Evolutionary conservation across 257 asterid genomes (phyloP), one percentile per base, ranked within the genome.

Genomic region (Penstemon newberryi): DNA sequence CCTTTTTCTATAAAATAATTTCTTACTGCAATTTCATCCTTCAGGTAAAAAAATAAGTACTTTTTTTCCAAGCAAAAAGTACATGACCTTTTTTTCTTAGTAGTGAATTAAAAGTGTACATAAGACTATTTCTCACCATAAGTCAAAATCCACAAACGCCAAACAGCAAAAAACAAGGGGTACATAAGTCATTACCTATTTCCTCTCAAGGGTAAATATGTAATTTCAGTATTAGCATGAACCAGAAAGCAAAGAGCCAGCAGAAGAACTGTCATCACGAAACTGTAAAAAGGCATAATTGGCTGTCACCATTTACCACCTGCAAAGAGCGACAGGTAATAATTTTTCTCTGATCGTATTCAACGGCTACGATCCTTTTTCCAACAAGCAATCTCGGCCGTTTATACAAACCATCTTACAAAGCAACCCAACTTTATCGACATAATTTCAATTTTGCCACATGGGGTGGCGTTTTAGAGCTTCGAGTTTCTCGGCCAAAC

Each of bases 251-350:
- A 44, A 68, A 47, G 13, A 46, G 50, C 8, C 45, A 56, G 47
- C 65, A 61, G 77, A 46, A 51, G 70, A 74, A 60, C 77, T 72
- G 80, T 74, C 80, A 68, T 75, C 74, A 67, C 66, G 77, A 70
- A 49, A 72, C 77, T 80, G 79, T 74, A 78, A 79, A 79, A 76
- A 71, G 67, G 81, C 74, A 75, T 79, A 76, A 73, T 78, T 77
- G 75, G 82, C 82, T 79, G 87, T 79, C 83, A 56, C 81, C 71
- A 72, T 82, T 82, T 75, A 71, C 77, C 83, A 40, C 79, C 82
- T 77, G 77, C 84, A 66, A 25, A 66, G 73, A 49, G 42, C 76
- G 81, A 77, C 84, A 79, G 41, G 83, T 79, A 79, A 82, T 82
- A 79, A 79, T 82, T 67, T 75, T 54, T 45, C 45, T 41, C 77